Evolutionary conservation across 139 green algal species (phyloP).

Genomic region (Chlamydomonas sphaeroides): DNA sequence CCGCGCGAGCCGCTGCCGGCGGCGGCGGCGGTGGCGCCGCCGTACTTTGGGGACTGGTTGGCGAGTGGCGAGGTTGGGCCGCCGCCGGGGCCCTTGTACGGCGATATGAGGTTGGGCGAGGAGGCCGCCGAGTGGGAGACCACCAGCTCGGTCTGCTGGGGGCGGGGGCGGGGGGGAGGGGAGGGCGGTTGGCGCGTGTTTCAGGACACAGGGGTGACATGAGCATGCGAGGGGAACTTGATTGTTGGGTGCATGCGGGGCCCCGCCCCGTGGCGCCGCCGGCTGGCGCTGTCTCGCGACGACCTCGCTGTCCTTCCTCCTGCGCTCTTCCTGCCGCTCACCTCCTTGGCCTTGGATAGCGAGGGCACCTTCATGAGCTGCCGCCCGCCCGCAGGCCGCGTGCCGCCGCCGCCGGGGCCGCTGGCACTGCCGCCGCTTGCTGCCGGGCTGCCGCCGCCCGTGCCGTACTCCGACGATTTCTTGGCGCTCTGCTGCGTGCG

Average conservation of each 20-base stretch:
- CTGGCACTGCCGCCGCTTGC: background rate
- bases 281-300: too few species aligned
- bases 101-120: slow-evolving; percentile 23
- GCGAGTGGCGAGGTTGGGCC: background rate
- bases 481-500: slow-evolving; percentile 40
- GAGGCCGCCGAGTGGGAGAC: slow-evolving; percentile 36
- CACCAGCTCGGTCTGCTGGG: slow-evolving; percentile 21
- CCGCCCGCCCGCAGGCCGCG: background rate
- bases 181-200: background rate
- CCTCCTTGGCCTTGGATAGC: slow-evolving; percentile 10
- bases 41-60: too few species aligned
- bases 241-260: too few species aligned
- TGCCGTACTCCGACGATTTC: slow-evolving; percentile 30
- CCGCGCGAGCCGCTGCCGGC: too few species aligned
- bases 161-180: background rate
- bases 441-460: background rate
- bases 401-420: background rate
- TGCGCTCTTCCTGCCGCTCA: too few species aligned
- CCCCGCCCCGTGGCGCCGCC: too few species aligned
- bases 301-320: too few species aligned
- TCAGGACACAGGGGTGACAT: background rate
- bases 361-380: slow-evolving; percentile 32
- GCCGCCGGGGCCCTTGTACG: slow-evolving; percentile 1
- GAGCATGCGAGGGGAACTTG: too few species aligned
- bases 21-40: too few species aligned